These are phyloP conservation scores for Lindgomyces ingoldianus DNA, from an alignment of 495 filamentous ascomycete species.

Conservation along the genomic window DNA sequence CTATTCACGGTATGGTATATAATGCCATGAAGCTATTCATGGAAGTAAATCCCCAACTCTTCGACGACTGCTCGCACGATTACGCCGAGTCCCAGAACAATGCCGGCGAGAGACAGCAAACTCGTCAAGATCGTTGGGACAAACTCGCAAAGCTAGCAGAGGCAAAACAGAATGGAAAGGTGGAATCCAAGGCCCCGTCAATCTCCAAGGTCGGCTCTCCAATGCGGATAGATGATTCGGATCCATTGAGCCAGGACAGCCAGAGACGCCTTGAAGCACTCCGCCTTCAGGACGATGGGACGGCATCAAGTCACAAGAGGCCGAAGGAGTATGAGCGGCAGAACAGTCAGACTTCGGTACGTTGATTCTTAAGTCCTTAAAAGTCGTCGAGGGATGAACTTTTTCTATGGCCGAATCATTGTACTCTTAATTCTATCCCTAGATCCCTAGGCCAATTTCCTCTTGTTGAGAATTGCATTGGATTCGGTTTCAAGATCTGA, in stretches of 20 bases:
- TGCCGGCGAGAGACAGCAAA: conserved; percentile 72
- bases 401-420: conserved; percentile 37
- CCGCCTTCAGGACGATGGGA: conserved; percentile 73
- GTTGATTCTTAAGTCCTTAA: conserved; percentile 43
- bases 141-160: conserved; percentile 77
- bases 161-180: conserved; percentile 58
- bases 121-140: conserved; percentile 83
- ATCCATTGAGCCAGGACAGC: conserved; percentile 76
- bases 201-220: conserved; percentile 53
- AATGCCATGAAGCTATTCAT: conserved; percentile 99
- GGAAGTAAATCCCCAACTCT: conserved; percentile 98
- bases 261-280: conserved; percentile 80
- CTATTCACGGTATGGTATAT: conserved; percentile 99
- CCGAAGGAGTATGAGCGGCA: conserved; percentile 49
- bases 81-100: conserved; percentile 96
- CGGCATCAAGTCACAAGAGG: conserved; percentile 51
- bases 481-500: conserved; percentile 37
- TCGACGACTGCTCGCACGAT: conserved; percentile 97
- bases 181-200: conserved; percentile 43
- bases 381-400: conserved; percentile 26
- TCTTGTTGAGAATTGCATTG: conserved; percentile 27
- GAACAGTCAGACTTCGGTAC: conserved; percentile 46
- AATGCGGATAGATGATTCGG: conserved; percentile 66
- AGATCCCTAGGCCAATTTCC: conserved; percentile 29
- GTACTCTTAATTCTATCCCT: conserved; percentile 39